These are phyloP conservation scores for Sinapis alba DNA, from an alignment of 441 rosid genomes.

Conservation along the genomic window DNA sequence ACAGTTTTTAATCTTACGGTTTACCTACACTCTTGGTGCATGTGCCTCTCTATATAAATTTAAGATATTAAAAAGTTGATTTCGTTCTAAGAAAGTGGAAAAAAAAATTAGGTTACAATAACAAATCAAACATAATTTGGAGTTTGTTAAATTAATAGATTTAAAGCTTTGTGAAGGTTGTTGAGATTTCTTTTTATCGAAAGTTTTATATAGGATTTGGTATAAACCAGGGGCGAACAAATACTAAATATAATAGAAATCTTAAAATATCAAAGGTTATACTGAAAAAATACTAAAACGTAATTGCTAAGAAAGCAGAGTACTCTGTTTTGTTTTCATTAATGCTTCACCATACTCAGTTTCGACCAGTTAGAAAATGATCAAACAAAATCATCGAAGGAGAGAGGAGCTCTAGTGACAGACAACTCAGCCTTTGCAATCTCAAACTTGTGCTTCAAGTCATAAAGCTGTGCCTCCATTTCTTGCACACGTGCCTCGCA, in stretches of 20 bases:
- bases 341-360: too few species aligned
- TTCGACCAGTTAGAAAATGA: neutral
- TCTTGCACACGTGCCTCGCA: neutral
- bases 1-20: neutral
- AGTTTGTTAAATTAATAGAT: neutral
- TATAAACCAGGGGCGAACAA: too few species aligned
- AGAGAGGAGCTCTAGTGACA: neutral
- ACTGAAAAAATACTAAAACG: neutral
- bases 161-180: too few species aligned
- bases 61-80: neutral
- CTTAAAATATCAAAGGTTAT: neutral
- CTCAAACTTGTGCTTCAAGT: neutral
- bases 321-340: neutral
- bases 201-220: too few species aligned
- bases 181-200: too few species aligned
- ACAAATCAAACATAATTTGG: neutral
- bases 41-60: neutral
- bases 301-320: neutral
- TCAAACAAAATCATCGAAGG: neutral
- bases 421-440: neutral
- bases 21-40: neutral
- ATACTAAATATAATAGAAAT: neutral
- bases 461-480: neutral
- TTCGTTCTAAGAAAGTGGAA: neutral
- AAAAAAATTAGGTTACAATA: neutral